phyloP scores from a whole-genome alignment of 495 filamentous ascomycete genomes.

The Aspergillus asperescens region DNA sequence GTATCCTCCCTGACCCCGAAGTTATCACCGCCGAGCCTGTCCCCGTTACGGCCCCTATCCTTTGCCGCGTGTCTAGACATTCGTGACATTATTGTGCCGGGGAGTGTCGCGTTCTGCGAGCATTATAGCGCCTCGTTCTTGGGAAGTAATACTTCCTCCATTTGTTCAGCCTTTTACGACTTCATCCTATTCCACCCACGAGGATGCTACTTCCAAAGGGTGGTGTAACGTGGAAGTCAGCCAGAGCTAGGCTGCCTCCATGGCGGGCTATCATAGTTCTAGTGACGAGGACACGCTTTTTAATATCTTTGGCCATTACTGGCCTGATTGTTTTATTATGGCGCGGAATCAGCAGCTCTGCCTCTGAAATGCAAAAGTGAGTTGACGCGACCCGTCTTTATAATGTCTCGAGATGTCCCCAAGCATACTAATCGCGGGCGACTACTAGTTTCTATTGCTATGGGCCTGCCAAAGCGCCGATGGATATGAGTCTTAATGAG shows the following conservation, averaged over 20 bases:
- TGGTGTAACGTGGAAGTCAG: conserved; percentile 88
- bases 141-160: conserved; percentile 6
- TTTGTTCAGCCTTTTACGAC: conserved; percentile 1
- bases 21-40: not conserved
- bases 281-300: conserved; percentile 71
- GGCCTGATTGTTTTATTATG: conserved; percentile 80
- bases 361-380: conserved; percentile 88
- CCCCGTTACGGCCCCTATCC: conserved; percentile 7
- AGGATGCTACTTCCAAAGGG: conserved; percentile 78
- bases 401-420: not conserved
- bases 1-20: not conserved
- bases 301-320: conserved; percentile 66
- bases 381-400: not conserved
- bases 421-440: not conserved
- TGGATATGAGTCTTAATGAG: conserved; percentile 89
- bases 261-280: conserved; percentile 72
- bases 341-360: conserved; percentile 76
- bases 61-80: conserved; percentile 3
- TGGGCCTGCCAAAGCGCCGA: conserved; percentile 85
- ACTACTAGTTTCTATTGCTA: conserved; percentile 85
- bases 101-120: conserved; percentile 20
- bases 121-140: not conserved
- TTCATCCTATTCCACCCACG: conserved; percentile 3
- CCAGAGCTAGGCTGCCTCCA: conserved; percentile 74
- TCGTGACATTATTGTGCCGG: conserved; percentile 7